Percentiles rank a stretch among this genome's conserved stretches.
Conservation (phyloP, 495 filamentous ascomycete species). For the Parmelia sp. region DNA sequence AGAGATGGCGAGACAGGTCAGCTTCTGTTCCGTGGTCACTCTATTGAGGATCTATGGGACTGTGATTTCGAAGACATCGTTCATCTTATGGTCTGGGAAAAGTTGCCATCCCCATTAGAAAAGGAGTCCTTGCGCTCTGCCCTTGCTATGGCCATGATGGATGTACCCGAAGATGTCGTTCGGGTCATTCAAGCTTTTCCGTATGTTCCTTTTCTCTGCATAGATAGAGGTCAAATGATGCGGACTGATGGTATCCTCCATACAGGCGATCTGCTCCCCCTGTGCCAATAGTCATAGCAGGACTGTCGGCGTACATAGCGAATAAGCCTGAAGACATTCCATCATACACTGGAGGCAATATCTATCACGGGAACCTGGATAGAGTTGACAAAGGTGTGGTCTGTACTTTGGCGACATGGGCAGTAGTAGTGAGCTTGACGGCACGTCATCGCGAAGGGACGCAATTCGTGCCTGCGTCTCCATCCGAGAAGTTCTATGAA, state of each 20-base stretch:
- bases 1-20: slow-evolving; percentile 6
- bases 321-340: slow-evolving; percentile 27
- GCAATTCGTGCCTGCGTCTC: slow-evolving; percentile 23
- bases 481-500: slow-evolving; percentile 27
- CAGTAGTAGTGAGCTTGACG: slow-evolving; percentile 32
- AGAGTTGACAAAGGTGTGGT: slow-evolving; percentile 29
- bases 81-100: slow-evolving; percentile 35
- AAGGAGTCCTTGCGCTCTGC: slow-evolving; percentile 25
- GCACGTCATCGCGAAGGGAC: slow-evolving; percentile 30
- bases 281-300: slow-evolving; percentile 32
- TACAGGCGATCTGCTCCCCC: slow-evolving; percentile 28
- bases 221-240: not conserved
- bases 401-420: slow-evolving; percentile 31
- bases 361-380: slow-evolving; percentile 29
- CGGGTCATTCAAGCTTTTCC: slow-evolving; percentile 29
- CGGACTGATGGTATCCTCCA: not conserved
- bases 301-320: slow-evolving; percentile 33
- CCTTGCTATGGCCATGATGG: slow-evolving; percentile 29
- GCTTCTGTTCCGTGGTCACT: slow-evolving; percentile 34
- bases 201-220: slow-evolving; percentile 19
- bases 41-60: slow-evolving; percentile 33
- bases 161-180: slow-evolving; percentile 29
- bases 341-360: slow-evolving; percentile 22
- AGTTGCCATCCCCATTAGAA: slow-evolving; percentile 28
- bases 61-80: slow-evolving; percentile 38